phyloP scores from a whole-genome alignment of 2,329 filamentous ascomycete genomes.

The Xylariomycetidae sp. region DNA sequence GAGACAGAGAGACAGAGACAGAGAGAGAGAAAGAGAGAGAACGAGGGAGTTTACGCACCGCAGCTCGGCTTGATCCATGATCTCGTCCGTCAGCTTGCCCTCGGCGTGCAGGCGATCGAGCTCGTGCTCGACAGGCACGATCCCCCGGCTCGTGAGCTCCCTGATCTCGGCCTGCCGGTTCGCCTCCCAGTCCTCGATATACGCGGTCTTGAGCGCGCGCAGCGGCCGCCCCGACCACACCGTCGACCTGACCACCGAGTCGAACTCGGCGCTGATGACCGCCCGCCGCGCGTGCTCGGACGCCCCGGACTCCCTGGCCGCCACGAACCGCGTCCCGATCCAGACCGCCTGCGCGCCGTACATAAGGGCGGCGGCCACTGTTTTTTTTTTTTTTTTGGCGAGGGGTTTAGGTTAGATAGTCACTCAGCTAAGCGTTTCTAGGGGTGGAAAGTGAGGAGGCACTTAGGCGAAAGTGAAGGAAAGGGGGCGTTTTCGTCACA shows the following conservation, averaged over 20 bases:
- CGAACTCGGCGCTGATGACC: constrained; percentile 7
- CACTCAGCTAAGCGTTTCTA: no score
- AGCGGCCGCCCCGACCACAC: constrained; percentile 95
- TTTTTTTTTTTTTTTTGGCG: no score
- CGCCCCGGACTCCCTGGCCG: constrained; percentile 8
- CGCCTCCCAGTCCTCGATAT: constrained; percentile 90
- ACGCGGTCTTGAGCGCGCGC: constrained; percentile 84
- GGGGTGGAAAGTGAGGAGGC: no score
- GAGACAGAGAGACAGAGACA: not conserved
- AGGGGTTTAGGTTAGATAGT: no score
- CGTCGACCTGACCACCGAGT: constrained; percentile 59
- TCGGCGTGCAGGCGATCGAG: constrained; percentile 8
- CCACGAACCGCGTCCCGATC: constrained; percentile 89
- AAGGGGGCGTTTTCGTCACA: no score
- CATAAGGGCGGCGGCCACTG: not conserved
- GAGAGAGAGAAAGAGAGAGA: not conserved
- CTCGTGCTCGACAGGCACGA: constrained; percentile 75
- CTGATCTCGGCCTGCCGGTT: constrained; percentile 85
- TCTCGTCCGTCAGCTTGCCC: constrained; percentile 11
- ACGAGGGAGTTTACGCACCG: constrained; percentile 1
- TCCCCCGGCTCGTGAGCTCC: constrained; percentile 79
- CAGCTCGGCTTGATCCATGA: constrained; percentile 7
- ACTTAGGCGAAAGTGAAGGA: no score
- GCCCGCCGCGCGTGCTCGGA: constrained; percentile 7
- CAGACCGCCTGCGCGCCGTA: constrained; percentile 60